A percentile compares a stretch with the other conserved stretches of the same genome.
Conservation (phyloP, 2,329 filamentous ascomycete genomes). For the Pseudogymnoascus sp. region DNA sequence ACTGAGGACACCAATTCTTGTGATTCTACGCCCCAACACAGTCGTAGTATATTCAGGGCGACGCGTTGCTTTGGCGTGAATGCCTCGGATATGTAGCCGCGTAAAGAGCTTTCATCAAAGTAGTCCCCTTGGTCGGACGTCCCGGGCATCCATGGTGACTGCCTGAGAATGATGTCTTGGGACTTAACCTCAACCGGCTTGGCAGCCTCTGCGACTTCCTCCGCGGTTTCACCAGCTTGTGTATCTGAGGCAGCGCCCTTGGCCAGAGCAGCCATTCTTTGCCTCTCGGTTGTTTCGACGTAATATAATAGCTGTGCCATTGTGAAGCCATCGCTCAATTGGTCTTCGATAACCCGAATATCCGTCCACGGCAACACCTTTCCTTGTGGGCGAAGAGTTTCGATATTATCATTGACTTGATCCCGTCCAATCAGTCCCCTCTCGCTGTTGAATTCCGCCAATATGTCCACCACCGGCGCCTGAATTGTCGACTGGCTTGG, state of each 20-base stretch:
- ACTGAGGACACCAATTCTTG: constrained; percentile 24
- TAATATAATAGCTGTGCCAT: constrained; percentile 25
- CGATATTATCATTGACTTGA: constrained; percentile 27
- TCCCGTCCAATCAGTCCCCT: constrained; percentile 21
- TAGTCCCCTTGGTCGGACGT: constrained; percentile 18
- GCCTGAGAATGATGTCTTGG: constrained; percentile 14
- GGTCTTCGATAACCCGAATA: constrained; percentile 23
- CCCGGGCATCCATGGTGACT: constrained; percentile 26
- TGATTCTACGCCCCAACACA: constrained; percentile 27
- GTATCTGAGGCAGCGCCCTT: background rate
- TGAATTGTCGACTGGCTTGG: constrained; percentile 3
- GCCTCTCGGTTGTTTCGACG: constrained; percentile 11
- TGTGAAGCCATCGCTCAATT: constrained; percentile 26
- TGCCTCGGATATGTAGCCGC: constrained; percentile 24
- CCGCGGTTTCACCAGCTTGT: background rate
- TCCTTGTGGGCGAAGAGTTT: constrained; percentile 22
- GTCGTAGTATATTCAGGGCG: constrained; percentile 21
- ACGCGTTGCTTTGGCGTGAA: constrained; percentile 25
- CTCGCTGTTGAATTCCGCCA: constrained; percentile 24
- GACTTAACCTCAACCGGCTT: background rate
- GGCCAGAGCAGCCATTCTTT: background rate
- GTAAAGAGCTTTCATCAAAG: constrained; percentile 20
- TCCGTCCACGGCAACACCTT: constrained; percentile 21
- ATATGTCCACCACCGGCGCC: constrained; percentile 25
- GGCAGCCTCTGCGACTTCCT: background rate